phyloP scores from a whole-genome alignment of 768 basidiomycete genomes.

The Kwoniella heveanensis region DNA sequence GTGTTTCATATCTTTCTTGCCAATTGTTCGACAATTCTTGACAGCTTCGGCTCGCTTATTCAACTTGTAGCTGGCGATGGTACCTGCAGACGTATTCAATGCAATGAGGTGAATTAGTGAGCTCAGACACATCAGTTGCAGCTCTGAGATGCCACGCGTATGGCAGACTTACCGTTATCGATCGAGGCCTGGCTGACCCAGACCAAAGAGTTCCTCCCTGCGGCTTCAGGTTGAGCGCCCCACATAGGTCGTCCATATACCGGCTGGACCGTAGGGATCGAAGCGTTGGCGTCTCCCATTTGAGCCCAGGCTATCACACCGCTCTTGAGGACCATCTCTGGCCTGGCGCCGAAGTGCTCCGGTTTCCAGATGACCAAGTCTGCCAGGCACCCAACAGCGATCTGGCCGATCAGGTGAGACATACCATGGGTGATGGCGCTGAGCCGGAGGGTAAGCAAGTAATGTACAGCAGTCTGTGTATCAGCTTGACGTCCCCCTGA shows the following conservation, averaged over 20 bases:
- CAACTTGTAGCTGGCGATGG: constrained; percentile 68
- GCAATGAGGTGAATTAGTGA: background rate
- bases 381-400: constrained; percentile 79
- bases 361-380: constrained; percentile 97
- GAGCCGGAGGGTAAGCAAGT: constrained; percentile 3
- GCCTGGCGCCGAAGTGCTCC: constrained; percentile 86
- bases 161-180: constrained; percentile 55
- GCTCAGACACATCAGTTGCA: background rate
- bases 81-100: constrained; percentile 57
- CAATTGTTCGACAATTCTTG: constrained; percentile 69
- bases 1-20: constrained; percentile 91
- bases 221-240: constrained; percentile 75
- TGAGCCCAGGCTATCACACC: constrained; percentile 88
- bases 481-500: no score
- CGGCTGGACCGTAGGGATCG: constrained; percentile 94
- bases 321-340: constrained; percentile 91
- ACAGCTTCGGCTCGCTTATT: constrained; percentile 76
- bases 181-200: constrained; percentile 82
- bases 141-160: background rate
- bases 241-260: constrained; percentile 88
- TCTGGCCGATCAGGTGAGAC: constrained; percentile 78
- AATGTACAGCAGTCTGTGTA: background rate
- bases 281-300: constrained; percentile 97
- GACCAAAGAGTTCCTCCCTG: constrained; percentile 77
- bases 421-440: constrained; percentile 95